Base-by-base conservation (phyloP, 2,329 filamentous ascomycete genomes). In the Scolecobasidium constrictum region DNA sequence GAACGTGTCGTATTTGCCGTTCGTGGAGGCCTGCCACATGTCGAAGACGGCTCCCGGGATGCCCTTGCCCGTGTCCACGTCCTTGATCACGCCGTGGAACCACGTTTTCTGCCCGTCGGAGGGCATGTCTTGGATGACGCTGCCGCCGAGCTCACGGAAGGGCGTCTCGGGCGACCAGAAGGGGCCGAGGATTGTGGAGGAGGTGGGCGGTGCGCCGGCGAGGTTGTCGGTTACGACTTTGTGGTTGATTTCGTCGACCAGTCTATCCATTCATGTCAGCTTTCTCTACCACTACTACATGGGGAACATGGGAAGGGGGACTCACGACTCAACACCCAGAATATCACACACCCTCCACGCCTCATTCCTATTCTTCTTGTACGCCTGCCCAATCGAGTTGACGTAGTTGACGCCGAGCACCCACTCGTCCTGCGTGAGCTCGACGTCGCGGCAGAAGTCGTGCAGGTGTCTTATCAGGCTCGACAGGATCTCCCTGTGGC, bases 141-240 rank as follows among this genome's bases (percentile, higher is more conserved):
- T 71, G 56, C 67, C 71, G 50, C 81, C 81, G 50, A 77, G 71
- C 28, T 77, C 69, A 36, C 81, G 76, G 74, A 83, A 84, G 22
- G 82, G 81, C 2, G 82, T 78, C 52, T 84, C 71, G 53, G 81
- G 81, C 9, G 77, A 81, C 81, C 81, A 86, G 71, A 86, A 86
- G 49, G 82, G 82, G 2, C 82, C 82, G 47, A 86, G 77, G 55
- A 86, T 86, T 46, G 81, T 73, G 47, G 80, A 82, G 3, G 80
- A 83, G n/a, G 82, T 86, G 37, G 81, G 80, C 47, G 72, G 67
- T 47, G 75, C 63, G 55, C 70, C 68, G 44, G 72, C 70, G 26
- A 7, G 9, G 9, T 7, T 9, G 45, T 82, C 75, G 49, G 76
- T 75, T 55, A 78, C 65, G 58, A 77, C 66, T 57, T 72, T 75